Base-by-base conservation (phyloP, 164 flowering plant genomes). In the Stephania japonica region DNA sequence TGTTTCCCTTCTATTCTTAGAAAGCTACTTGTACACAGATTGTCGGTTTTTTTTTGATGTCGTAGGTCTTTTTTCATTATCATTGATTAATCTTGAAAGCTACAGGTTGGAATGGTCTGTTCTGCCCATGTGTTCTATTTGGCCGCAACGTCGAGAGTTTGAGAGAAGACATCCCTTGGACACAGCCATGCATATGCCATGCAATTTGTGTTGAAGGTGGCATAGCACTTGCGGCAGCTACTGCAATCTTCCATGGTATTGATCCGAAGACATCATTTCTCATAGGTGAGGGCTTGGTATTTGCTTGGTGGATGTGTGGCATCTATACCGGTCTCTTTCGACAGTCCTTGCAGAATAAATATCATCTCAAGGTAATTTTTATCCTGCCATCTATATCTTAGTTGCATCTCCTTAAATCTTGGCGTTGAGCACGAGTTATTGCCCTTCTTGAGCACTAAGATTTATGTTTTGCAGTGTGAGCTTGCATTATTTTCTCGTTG, bases 291-390 rank as follows among this genome's bases (percentile, higher is more conserved):
- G 87, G 94, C 61, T 75, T 92, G 70, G 32, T 90, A 13, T 95
- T 95, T 79, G 70, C 93, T 62, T 95, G 98, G 99, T 95, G 98
- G 98, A 84, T 92, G 88, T 95, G 99, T 80, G 97, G 98, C 19
- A 91, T 94, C 77, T 95, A 95, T 78, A 92, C 97, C 71, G 99
- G 99, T 70, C 79, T 92, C 38, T 82, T 87, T 76, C 87, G 99
- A 38, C 93, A 92, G 72, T 79, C 90, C 23, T 76, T 95, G 74
- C 99, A 95, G 83, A 92, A 85, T 77, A 87, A 90, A 68, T 95
- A 95, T 84, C 98, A 92, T 88, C 99, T 95, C 75, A 88, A 92
- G 97, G 98, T 92, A 32, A 32, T 32, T 32, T 32, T 2, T 32
- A 4, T 32, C 4, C 38, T 4, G 38, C 4, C 38, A 32, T 32